Conservation (phyloP, 2,329 filamentous ascomycete species). For the Claviceps purpurea region DNA sequence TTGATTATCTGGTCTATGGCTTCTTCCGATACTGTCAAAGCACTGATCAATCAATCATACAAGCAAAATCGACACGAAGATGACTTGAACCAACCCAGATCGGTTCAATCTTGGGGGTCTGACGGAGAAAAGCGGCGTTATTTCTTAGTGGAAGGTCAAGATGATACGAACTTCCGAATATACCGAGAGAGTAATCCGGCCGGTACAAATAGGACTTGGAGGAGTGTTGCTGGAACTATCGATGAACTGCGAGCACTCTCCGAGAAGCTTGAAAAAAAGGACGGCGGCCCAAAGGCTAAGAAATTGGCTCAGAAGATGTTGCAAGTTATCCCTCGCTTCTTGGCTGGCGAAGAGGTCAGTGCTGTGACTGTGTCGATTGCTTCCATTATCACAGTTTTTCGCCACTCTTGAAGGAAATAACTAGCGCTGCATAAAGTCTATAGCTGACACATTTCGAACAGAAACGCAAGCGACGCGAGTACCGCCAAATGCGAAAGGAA, state of each 20-base stretch:
- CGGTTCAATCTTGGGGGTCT: slow-evolving; percentile 79
- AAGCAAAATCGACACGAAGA: slow-evolving; percentile 74
- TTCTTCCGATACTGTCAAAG: slow-evolving; percentile 71
- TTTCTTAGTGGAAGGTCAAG: slow-evolving; percentile 83
- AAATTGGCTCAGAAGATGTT: slow-evolving; percentile 65
- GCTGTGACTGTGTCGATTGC: neutral
- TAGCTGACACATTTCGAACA: slow-evolving; percentile 23
- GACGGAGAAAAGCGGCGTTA: slow-evolving; percentile 88
- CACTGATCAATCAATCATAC: slow-evolving; percentile 75
- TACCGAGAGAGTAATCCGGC: slow-evolving; percentile 87
- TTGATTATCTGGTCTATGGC: slow-evolving; percentile 81
- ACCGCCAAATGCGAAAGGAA: slow-evolving; percentile 72
- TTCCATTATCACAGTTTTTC: no score
- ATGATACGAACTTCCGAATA: slow-evolving; percentile 86
- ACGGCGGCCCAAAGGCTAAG: slow-evolving; percentile 70
- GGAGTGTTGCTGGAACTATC: slow-evolving; percentile 81
- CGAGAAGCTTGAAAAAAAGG: slow-evolving; percentile 60
- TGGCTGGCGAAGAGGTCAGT: slow-evolving; percentile 77
- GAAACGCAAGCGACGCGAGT: slow-evolving; percentile 90
- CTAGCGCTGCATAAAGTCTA: neutral
- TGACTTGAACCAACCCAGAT: slow-evolving; percentile 70
- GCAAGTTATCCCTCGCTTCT: slow-evolving; percentile 74
- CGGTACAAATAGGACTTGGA: slow-evolving; percentile 68
- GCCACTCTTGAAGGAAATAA: neutral
- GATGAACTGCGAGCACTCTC: slow-evolving; percentile 68